Conservation (phyloP, 768 basidiomycete genomes). For the Mrakia frigida region DNA sequence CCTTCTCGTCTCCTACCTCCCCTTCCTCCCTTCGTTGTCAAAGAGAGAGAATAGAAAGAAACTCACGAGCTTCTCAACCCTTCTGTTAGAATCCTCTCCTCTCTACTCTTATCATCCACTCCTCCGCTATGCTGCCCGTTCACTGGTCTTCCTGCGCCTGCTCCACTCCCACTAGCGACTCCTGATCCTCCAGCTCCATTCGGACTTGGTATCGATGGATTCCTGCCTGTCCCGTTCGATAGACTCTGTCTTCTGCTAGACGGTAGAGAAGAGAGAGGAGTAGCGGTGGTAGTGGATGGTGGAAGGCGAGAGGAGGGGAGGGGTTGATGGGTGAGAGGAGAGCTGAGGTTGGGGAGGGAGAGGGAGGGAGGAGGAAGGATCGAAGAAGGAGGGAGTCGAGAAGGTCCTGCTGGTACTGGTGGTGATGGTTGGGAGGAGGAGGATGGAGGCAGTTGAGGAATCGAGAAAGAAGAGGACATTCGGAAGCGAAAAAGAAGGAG, state of each 20-base stretch:
- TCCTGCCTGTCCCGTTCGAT: neutral
- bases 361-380: neutral
- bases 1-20: neutral
- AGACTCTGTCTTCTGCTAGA: neutral
- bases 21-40: neutral
- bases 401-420: neutral
- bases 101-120: neutral
- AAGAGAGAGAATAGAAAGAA: no score
- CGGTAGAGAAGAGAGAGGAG: neutral
- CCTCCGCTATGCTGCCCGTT: neutral
- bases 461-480: neutral
- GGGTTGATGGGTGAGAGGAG: neutral
- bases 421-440: neutral
- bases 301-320: neutral
- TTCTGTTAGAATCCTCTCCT: slow-evolving; percentile 4
- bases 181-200: slow-evolving; percentile 4
- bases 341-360: neutral
- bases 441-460: neutral
- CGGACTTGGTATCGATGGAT: neutral
- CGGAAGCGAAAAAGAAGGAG: neutral
- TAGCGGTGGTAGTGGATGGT: neutral
- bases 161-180: slow-evolving; percentile 3
- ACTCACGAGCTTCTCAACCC: slow-evolving; percentile 9
- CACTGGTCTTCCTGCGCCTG: neutral
- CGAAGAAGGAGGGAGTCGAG: neutral